phyloP scores from a whole-genome alignment of 2,329 filamentous ascomycete genomes.

The Fonsecaea monophora region DNA sequence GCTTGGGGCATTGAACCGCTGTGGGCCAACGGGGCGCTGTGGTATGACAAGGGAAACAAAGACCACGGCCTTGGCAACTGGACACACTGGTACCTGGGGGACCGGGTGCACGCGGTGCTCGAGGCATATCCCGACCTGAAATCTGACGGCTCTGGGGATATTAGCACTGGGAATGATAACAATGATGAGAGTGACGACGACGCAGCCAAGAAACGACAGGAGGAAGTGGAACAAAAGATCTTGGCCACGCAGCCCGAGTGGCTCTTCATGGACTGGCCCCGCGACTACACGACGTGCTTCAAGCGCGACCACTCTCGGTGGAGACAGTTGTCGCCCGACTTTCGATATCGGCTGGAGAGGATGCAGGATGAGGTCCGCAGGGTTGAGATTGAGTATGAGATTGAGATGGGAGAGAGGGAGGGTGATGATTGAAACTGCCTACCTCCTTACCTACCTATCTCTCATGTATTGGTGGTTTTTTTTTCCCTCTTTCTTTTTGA shows the following conservation, averaged over 20 bases:
- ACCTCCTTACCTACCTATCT: no score
- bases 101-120: background rate
- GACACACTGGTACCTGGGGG: slow-evolving; percentile 1
- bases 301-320: background rate
- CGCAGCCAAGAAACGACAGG: background rate
- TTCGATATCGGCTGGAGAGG: background rate
- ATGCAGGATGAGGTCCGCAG: background rate
- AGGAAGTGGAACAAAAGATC: background rate
- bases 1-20: slow-evolving; percentile 1
- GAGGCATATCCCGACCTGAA: background rate
- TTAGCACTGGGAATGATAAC: no score
- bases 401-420: background rate
- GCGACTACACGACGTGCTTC: background rate
- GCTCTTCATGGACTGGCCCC: background rate
- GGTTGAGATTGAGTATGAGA: background rate
- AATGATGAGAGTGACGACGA: background rate
- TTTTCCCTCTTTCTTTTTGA: no score
- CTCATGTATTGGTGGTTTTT: no score
- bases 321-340: background rate
- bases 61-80: background rate
- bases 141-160: background rate
- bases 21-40: background rate
- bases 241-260: slow-evolving; percentile 5
- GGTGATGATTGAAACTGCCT: background rate
- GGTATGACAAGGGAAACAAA: slow-evolving; percentile 3